These are phyloP conservation scores for Apiospora rasikravindrae DNA, from an alignment of 2,329 filamentous ascomycete species.

Conservation along the genomic window DNA sequence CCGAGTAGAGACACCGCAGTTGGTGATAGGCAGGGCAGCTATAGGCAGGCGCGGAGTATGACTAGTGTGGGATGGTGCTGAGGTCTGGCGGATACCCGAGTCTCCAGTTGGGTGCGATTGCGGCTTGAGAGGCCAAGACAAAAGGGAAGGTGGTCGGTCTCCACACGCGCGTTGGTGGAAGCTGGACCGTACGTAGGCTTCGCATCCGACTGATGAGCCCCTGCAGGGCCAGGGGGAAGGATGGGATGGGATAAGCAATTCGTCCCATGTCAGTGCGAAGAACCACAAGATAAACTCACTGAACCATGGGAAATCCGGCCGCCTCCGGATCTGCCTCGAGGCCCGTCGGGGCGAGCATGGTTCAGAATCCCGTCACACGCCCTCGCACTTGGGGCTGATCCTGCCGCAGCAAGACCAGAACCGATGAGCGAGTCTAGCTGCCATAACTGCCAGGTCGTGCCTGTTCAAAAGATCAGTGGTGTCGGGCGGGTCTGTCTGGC, in stretches of 20 bases:
- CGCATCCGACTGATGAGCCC: not conserved
- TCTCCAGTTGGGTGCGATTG: not conserved
- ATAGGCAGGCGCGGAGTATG: not conserved
- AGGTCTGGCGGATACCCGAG: not conserved
- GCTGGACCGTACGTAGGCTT: not conserved
- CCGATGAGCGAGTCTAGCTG: not conserved
- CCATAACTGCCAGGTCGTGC: not conserved
- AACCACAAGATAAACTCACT: conserved; percentile 6
- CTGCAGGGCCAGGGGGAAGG: not conserved
- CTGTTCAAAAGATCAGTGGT: not conserved
- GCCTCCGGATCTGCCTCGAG: not conserved
- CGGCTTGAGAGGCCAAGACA: not conserved
- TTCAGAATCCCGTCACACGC: not conserved
- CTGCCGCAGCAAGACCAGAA: not conserved
- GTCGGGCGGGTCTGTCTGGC: not conserved
- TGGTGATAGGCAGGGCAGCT: not conserved
- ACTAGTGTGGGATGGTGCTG: not conserved
- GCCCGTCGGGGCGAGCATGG: not conserved
- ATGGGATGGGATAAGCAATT: not conserved
- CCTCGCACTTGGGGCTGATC: not conserved
- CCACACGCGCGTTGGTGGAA: not conserved
- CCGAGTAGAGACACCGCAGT: not conserved
- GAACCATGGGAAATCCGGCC: not conserved
- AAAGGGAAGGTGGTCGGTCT: not conserved
- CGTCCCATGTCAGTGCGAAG: not conserved